phyloP scores from a whole-genome alignment of 1,139 yeast species.

The Kurtzmaniella natalensis region DNA sequence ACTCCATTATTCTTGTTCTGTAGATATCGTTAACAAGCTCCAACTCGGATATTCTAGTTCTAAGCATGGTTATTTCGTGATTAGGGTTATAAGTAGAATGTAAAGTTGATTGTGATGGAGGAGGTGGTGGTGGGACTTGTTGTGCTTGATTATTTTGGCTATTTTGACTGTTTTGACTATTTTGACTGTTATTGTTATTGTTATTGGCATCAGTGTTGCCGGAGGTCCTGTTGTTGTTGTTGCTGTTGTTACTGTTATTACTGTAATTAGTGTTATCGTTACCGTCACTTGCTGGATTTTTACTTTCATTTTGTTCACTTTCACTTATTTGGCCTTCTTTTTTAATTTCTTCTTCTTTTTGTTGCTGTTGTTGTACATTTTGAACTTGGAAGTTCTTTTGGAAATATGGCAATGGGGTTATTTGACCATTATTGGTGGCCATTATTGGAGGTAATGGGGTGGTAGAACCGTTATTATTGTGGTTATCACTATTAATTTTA shows the following conservation, averaged over 20 bases:
- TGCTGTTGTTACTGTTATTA: conserved; percentile 4
- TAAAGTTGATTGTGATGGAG: background rate
- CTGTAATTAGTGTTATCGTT: background rate
- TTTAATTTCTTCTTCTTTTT: too few species aligned
- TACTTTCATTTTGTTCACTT: background rate
- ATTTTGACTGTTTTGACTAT: conserved; percentile 10
- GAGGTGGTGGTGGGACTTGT: conserved; percentile 13
- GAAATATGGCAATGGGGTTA: conserved; percentile 23
- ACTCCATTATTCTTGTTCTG: conserved; percentile 73
- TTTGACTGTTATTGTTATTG: conserved; percentile 13
- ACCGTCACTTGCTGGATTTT: background rate
- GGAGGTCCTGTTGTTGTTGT: conserved; percentile 3
- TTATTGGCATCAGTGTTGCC: conserved; percentile 12
- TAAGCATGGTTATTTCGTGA: conserved; percentile 51
- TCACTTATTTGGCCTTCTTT: conserved; percentile 1
- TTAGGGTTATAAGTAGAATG: conserved; percentile 12
- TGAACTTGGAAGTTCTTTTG: conserved; percentile 13
- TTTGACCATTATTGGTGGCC: conserved; percentile 8
- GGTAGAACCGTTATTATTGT: too few species aligned
- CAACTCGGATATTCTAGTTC: conserved; percentile 80
- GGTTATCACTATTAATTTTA: too few species aligned
- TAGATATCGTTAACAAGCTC: conserved; percentile 87
- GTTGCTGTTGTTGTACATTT: too few species aligned
- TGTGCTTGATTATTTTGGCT: conserved; percentile 12
- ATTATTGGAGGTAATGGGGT: conserved; percentile 35